These are phyloP conservation scores for Fusarium sp. DNA, from an alignment of 2,329 filamentous ascomycete genomes.

Conservation along the genomic window DNA sequence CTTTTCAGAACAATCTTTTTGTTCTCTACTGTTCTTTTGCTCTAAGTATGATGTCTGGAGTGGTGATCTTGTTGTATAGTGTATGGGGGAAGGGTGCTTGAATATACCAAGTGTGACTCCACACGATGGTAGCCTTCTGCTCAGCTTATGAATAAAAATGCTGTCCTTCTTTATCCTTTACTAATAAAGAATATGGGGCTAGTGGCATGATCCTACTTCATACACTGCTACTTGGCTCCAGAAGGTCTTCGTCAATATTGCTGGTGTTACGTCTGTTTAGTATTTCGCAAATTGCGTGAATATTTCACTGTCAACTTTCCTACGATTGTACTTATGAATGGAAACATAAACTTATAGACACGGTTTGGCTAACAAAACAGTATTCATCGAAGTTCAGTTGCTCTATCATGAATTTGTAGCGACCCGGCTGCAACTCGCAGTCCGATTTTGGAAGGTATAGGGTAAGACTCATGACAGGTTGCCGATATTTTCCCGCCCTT, in stretches of 20 bases:
- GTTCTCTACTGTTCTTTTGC: background rate
- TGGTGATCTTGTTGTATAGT: background rate
- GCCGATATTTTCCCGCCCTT: conserved; percentile 29
- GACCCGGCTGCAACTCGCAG: background rate
- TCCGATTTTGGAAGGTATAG: background rate
- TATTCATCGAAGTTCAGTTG: background rate
- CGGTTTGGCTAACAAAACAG: too few relatives aligned
- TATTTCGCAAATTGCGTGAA: background rate
- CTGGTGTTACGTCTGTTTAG: background rate
- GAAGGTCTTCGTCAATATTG: accelerated
- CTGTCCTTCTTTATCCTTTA: background rate
- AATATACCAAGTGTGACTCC: background rate
- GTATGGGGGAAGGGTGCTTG: background rate
- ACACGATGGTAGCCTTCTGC: background rate
- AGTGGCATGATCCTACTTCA: background rate
- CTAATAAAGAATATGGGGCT: background rate
- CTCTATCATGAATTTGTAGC: background rate
- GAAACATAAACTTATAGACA: background rate
- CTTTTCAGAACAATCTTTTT: background rate
- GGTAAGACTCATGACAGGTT: conserved; percentile 11
- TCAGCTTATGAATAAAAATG: background rate
- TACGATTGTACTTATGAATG: background rate
- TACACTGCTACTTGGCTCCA: background rate
- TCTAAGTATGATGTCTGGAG: background rate
- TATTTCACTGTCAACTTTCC: background rate